Evolutionary conservation across 2,329 filamentous ascomycete genomes (phyloP).

Genomic region (Daldinia sp.): DNA sequence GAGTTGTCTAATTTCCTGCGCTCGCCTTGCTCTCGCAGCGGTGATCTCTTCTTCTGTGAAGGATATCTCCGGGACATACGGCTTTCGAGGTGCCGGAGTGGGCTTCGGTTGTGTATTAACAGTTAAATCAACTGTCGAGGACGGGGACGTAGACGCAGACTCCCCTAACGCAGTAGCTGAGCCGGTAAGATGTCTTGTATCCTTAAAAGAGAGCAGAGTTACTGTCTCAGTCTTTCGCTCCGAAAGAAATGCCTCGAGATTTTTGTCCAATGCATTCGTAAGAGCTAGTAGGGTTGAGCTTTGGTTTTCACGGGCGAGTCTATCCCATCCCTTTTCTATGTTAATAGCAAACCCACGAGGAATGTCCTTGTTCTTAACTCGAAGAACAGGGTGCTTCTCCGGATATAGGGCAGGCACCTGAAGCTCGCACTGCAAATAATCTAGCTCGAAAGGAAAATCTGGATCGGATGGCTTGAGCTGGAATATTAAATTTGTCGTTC

Average conservation of each 20-base stretch:
- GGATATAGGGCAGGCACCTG: conserved; percentile 72
- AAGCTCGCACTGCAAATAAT: conserved; percentile 72
- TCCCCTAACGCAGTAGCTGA: conserved; percentile 30
- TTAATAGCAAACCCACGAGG: conserved; percentile 78
- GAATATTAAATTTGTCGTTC: conserved; percentile 68
- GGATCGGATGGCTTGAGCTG: conserved; percentile 78
- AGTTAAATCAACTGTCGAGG: too few species aligned
- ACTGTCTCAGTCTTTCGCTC: conserved; percentile 76
- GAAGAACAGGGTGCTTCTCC: conserved; percentile 62
- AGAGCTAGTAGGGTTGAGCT: conserved; percentile 69
- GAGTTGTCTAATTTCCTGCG: conserved; percentile 74
- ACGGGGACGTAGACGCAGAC: conserved; percentile 14
- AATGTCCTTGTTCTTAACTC: conserved; percentile 73
- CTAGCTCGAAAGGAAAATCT: conserved; percentile 82
- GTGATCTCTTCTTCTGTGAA: conserved; percentile 68
- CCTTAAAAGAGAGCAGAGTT: conserved; percentile 70
- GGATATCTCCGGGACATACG: conserved; percentile 55
- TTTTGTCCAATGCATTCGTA: conserved; percentile 75
- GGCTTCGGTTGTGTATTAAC: conserved; percentile 18
- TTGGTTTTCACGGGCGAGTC: conserved; percentile 63
- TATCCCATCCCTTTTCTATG: conserved; percentile 77
- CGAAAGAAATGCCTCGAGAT: conserved; percentile 74
- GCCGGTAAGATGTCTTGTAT: conserved; percentile 58
- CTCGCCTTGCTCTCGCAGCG: conserved; percentile 69
- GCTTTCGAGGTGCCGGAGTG: conserved; percentile 33